Evolutionary conservation across 352 stramenopile species (phyloP).

Genomic region (Thalassiosira delicatula): DNA sequence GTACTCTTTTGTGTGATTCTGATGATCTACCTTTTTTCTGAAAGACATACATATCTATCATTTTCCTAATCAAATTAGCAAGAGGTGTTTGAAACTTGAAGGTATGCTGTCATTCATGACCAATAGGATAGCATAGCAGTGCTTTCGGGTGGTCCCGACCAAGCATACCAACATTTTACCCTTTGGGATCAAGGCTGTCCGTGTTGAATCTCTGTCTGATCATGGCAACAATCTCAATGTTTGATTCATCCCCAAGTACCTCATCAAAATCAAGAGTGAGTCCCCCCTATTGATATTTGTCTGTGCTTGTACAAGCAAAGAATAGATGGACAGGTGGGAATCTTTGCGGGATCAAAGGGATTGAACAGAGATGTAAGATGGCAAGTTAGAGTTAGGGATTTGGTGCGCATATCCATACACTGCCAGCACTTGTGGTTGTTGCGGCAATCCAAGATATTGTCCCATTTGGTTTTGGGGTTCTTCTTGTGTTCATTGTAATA

Average conservation of each 20-base stretch:
- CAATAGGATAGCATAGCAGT: background rate
- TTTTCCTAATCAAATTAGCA: background rate
- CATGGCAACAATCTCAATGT: background rate
- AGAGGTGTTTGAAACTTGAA: background rate
- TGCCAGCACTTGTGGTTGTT: background rate
- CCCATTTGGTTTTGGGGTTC: background rate
- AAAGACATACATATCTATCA: constrained; percentile 1
- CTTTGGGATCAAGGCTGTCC: constrained; percentile 2
- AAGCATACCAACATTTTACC: constrained; percentile 9
- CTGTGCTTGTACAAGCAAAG: constrained; percentile 4
- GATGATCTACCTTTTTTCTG: background rate
- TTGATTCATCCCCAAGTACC: background rate
- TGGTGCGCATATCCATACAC: background rate
- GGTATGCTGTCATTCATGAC: background rate
- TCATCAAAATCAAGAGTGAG: background rate
- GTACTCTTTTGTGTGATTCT: background rate
- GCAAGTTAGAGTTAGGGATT: background rate
- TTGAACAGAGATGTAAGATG: background rate
- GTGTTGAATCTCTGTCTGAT: constrained; percentile 12
- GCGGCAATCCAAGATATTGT: background rate
- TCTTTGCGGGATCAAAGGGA: background rate
- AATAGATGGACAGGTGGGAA: background rate
- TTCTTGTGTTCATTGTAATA: background rate
- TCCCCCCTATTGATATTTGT: background rate
- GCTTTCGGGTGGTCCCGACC: background rate